Conservation (phyloP, 352 stramenopile genomes). For the Pythium vanterpoolii region DNA sequence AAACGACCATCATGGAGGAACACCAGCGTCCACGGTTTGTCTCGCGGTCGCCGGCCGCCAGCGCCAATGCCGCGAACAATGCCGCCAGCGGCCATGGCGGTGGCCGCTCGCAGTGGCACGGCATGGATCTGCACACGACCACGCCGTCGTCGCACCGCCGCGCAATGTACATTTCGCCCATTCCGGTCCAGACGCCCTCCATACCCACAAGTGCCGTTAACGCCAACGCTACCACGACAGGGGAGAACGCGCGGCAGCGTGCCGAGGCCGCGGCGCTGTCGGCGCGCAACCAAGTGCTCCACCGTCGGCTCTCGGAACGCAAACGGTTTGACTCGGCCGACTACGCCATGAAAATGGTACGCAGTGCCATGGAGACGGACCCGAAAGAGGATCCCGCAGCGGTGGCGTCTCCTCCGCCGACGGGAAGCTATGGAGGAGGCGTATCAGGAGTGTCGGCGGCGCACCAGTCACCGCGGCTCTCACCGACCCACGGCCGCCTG, state of each 20-base stretch:
- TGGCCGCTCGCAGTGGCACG: slow-evolving; percentile 24
- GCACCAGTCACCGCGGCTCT: slow-evolving; percentile 15
- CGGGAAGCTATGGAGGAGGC: not conserved
- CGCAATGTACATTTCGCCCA: slow-evolving; percentile 18
- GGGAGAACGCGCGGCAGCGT: not conserved
- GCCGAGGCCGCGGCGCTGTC: slow-evolving; percentile 41
- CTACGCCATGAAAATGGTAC: slow-evolving; percentile 66
- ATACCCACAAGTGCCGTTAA: not conserved
- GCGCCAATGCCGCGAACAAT: not conserved
- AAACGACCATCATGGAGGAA: slow-evolving; percentile 8
- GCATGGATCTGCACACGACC: slow-evolving; percentile 28
- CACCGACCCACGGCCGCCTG: slow-evolving; percentile 10
- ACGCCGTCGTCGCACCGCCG: slow-evolving; percentile 19
- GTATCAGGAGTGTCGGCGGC: not conserved
- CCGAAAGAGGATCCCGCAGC: not conserved
- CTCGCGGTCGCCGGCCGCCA: not conserved
- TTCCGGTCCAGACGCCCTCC: not conserved
- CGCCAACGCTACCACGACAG: not conserved
- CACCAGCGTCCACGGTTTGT: slow-evolving; percentile 10
- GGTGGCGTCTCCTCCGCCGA: not conserved
- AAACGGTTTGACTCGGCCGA: slow-evolving; percentile 86
- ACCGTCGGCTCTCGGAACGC: slow-evolving; percentile 61
- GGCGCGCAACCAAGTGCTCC: slow-evolving; percentile 76
- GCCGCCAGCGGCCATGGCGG: not conserved
- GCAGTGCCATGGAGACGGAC: slow-evolving; percentile 13